Evolutionary conservation across 2,329 filamentous ascomycete species (phyloP).

Genomic region (Apiospora arundinis): DNA sequence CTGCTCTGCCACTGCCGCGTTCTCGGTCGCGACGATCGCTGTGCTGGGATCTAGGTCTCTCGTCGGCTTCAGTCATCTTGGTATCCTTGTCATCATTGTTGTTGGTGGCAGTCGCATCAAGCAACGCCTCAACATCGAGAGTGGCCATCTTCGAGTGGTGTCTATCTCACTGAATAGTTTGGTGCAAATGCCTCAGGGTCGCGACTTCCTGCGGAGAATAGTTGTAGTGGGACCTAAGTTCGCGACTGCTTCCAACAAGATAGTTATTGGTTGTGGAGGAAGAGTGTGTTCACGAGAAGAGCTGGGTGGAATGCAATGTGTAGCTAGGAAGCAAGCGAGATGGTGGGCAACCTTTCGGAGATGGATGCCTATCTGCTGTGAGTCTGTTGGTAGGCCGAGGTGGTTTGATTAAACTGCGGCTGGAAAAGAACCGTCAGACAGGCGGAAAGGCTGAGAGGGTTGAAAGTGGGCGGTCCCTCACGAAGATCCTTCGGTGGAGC

Average conservation of each 20-base stretch:
- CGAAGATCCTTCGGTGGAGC: slow-evolving; percentile 18
- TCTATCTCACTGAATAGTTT: slow-evolving; percentile 17
- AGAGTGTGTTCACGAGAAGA: not conserved
- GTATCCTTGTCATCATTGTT: slow-evolving; percentile 55
- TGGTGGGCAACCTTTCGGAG: not conserved
- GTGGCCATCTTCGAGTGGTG: slow-evolving; percentile 50
- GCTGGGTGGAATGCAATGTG: not conserved
- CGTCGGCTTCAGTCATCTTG: slow-evolving; percentile 59
- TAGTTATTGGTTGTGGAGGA: not conserved
- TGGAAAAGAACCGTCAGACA: slow-evolving; percentile 1
- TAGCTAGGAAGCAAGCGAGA: not conserved
- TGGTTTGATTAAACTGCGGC: slow-evolving; percentile 13
- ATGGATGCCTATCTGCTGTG: slow-evolving; percentile 12
- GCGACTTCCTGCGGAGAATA: not conserved
- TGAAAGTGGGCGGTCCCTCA: slow-evolving; percentile 14
- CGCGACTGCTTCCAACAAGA: not conserved
- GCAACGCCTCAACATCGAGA: slow-evolving; percentile 84
- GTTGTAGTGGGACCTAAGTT: not conserved
- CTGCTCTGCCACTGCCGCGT: slow-evolving; percentile 32
- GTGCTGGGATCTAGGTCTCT: slow-evolving; percentile 60
- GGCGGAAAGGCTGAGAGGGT: slow-evolving; percentile 11
- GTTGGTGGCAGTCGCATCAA: slow-evolving; percentile 81
- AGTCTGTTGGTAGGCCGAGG: not conserved
- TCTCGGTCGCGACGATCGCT: slow-evolving; percentile 53
- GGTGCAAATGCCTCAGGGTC: not conserved